These are phyloP conservation scores for Cetradonia linearis DNA, from an alignment of 495 filamentous ascomycete species.

Conservation along the genomic window DNA sequence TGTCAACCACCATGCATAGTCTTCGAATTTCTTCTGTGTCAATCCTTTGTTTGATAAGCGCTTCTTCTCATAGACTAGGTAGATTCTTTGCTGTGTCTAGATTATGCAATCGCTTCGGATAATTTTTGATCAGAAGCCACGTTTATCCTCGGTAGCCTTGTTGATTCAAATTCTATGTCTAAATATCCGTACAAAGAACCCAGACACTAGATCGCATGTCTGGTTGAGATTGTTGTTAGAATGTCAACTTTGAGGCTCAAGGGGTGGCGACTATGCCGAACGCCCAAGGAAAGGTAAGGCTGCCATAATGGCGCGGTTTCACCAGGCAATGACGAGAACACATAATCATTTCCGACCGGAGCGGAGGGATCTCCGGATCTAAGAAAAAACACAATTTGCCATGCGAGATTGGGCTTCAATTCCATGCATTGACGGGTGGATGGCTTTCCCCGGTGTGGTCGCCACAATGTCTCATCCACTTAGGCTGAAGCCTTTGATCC, in stretches of 20 bases:
- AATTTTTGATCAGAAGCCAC: not conserved
- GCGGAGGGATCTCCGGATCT: not conserved
- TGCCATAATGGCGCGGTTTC: slow-evolving; percentile 1
- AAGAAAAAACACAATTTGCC: not conserved
- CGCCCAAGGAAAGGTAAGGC: not conserved
- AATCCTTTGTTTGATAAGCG: not conserved
- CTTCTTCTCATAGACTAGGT: not conserved
- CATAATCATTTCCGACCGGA: slow-evolving; percentile 4
- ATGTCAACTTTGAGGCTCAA: not conserved
- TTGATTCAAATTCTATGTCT: not conserved
- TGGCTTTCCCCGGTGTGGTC: not conserved
- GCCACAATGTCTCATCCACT: not conserved
- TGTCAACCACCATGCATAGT: not conserved
- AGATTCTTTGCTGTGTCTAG: not conserved
- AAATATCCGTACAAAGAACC: not conserved
- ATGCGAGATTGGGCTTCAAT: not conserved
- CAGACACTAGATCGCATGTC: not conserved
- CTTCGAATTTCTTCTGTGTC: not conserved
- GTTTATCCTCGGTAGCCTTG: not conserved
- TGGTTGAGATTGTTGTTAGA: not conserved
- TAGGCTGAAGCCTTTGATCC: not conserved
- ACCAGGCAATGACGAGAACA: not conserved
- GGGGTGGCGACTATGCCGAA: not conserved
- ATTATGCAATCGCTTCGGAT: not conserved
- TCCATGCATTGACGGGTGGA: not conserved